Conservation (phyloP, 2,329 filamentous ascomycete species). For the Cercospora nicotianae region DNA sequence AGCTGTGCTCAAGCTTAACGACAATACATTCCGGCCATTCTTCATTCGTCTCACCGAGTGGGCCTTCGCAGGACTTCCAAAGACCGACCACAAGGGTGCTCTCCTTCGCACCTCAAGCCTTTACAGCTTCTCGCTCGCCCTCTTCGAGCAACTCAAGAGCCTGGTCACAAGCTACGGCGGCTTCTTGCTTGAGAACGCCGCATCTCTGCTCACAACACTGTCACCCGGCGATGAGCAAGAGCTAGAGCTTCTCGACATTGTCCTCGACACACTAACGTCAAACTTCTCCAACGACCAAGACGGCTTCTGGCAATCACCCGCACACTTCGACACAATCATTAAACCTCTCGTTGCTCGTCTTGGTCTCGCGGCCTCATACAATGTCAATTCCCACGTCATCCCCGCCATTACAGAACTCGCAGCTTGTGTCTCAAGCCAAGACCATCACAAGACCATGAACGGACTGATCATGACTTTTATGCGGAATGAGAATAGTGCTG, state of each 20-base stretch:
- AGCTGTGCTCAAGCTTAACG: slow-evolving; percentile 96
- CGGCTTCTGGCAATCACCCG: slow-evolving; percentile 90
- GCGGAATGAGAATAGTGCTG: slow-evolving; percentile 67
- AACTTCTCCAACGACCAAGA: slow-evolving; percentile 89
- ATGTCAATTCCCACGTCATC: slow-evolving; percentile 55
- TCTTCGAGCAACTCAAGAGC: slow-evolving; percentile 85
- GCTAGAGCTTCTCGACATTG: slow-evolving; percentile 65
- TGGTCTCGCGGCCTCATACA: slow-evolving; percentile 46
- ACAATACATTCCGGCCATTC: slow-evolving; percentile 86
- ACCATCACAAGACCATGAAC: slow-evolving; percentile 91
- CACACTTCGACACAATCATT: slow-evolving; percentile 75
- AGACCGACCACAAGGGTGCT: slow-evolving; percentile 60
- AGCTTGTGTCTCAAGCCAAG: slow-evolving; percentile 74
- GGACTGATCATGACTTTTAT: slow-evolving; percentile 73
- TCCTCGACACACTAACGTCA: slow-evolving; percentile 69
- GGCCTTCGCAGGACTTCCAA: slow-evolving; percentile 62
- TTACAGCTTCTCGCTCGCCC: slow-evolving; percentile 74
- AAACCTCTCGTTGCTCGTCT: slow-evolving; percentile 67
- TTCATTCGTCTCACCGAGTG: slow-evolving; percentile 86
- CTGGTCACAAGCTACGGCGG: slow-evolving; percentile 91
- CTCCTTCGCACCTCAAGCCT: slow-evolving; percentile 69
- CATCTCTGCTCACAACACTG: slow-evolving; percentile 57
- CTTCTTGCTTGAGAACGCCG: slow-evolving; percentile 76
- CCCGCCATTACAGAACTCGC: slow-evolving; percentile 79
- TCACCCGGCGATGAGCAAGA: slow-evolving; percentile 49